phyloP scores from a whole-genome alignment of 1,284 basidiomycete species.

The Trichosporon inkin region DNA sequence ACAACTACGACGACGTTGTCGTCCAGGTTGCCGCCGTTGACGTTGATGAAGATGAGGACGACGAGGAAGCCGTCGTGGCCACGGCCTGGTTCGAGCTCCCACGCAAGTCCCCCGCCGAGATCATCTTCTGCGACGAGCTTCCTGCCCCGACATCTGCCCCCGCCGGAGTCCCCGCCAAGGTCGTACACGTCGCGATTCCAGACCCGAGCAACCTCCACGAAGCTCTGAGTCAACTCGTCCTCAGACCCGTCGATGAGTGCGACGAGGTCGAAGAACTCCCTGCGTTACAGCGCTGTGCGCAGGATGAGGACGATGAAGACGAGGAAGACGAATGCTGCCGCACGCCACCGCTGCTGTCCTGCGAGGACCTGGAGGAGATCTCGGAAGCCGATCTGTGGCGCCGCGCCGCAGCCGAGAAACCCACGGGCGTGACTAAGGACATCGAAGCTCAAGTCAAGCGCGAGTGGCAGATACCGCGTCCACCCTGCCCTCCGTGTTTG shows the following conservation, averaged over 20 bases:
- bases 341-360: constrained; percentile 29
- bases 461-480: no score
- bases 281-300: constrained; percentile 8
- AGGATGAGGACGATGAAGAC: constrained; percentile 23
- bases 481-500: no score
- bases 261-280: constrained; percentile 7
- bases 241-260: constrained; percentile 10
- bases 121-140: neutral
- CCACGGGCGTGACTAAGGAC: neutral
- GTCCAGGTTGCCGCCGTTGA: constrained; percentile 15
- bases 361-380: constrained; percentile 17
- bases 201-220: neutral
- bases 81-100: constrained; percentile 10
- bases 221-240: neutral
- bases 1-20: constrained; percentile 17
- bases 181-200: neutral
- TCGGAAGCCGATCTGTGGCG: neutral
- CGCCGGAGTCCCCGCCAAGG: neutral
- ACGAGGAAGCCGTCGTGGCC: constrained; percentile 13
- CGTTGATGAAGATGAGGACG: constrained; percentile 18
- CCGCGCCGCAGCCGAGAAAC: neutral
- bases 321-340: constrained; percentile 13
- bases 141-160: neutral
- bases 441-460: no score
- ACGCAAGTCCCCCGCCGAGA: neutral